Evolutionary conservation across 2,329 filamentous ascomycete species (phyloP).

Genomic region (Capronia epimyces): DNA sequence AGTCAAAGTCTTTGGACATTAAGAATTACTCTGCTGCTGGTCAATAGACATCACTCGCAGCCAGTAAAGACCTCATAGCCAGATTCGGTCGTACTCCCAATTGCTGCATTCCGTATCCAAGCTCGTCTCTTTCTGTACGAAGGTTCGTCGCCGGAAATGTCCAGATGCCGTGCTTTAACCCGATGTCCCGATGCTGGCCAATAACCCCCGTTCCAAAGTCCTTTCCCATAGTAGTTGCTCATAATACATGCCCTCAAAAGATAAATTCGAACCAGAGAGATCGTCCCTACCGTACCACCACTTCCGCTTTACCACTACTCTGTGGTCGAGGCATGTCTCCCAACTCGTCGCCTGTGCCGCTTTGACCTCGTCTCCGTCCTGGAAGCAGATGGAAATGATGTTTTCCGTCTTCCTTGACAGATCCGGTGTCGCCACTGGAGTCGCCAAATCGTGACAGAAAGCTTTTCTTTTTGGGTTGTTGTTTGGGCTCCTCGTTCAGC

Average conservation of each 20-base stretch:
- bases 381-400: conserved; percentile 58
- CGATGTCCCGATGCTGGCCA: not conserved
- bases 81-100: not conserved
- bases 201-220: not conserved
- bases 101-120: not conserved
- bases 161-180: conserved; percentile 1
- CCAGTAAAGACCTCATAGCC: not conserved
- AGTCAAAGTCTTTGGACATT: conserved; percentile 7
- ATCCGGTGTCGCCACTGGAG: conserved; percentile 35
- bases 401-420: conserved; percentile 37
- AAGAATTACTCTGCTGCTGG: conserved; percentile 10
- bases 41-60: conserved; percentile 1
- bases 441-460: conserved; percentile 80
- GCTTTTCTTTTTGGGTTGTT: conserved; percentile 66
- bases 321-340: conserved; percentile 52
- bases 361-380: conserved; percentile 66
- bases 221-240: conserved; percentile 8
- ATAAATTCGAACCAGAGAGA: conserved; percentile 3
- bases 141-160: not conserved
- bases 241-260: conserved; percentile 23
- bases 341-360: conserved; percentile 66
- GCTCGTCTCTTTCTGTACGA: not conserved
- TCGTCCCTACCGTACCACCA: conserved; percentile 21
- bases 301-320: conserved; percentile 29
- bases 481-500: conserved; percentile 65